Evolutionary conservation across 768 basidiomycete species (phyloP), one percentile per base, ranked within the genome.

Genomic region (Albatrellus ellisii): DNA sequence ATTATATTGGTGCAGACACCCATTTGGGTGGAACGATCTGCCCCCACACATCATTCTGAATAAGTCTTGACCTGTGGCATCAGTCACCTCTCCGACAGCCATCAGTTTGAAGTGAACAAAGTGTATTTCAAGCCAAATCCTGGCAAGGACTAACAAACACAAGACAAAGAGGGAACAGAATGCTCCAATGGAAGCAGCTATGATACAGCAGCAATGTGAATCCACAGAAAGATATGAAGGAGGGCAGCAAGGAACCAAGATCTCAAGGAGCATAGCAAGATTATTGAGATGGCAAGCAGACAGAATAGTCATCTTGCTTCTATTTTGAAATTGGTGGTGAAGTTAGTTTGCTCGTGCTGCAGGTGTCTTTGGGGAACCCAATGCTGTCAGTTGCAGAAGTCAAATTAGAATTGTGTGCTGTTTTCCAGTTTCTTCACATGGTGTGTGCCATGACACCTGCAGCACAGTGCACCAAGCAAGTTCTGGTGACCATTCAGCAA

Each of bases 1-100:
- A 75, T 17, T n/a, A 11, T 15, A n/a, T 11, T 12, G 18, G 18
- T 26, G 26, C 39, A 47, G 35, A 33, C 18, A n/a, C 6, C 18
- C 18, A 32, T 14, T n/a, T 32, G n/a, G 35, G 20, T 10, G 18
- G n/a, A n/a, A n/a, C n/a, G n/a, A n/a, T n/a, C n/a, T n/a, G n/a
- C n/a, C n/a, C 14, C 35, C 9, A 10, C 22, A 21, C 10, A 11
- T 14, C 35, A 12, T 18, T 17, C 7, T 36, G n/a, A n/a, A n/a
- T 18, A 21, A 18, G 15, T 36, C 25, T 12, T 36, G 35, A 36
- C 25, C 14, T 21, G 12, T 12, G 12, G 12, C 12, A 12, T 15
- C 28, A 15, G 35, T 21, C 35, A 11, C 12, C 15, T 15, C 21
- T 15, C 11, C 12, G 17, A 12, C 2, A 31, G 17, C 12, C 17